Percentiles rank a stretch among this genome's conserved stretches.
Conservation (phyloP, 768 basidiomycete genomes). For the Hygrophorus russula region DNA sequence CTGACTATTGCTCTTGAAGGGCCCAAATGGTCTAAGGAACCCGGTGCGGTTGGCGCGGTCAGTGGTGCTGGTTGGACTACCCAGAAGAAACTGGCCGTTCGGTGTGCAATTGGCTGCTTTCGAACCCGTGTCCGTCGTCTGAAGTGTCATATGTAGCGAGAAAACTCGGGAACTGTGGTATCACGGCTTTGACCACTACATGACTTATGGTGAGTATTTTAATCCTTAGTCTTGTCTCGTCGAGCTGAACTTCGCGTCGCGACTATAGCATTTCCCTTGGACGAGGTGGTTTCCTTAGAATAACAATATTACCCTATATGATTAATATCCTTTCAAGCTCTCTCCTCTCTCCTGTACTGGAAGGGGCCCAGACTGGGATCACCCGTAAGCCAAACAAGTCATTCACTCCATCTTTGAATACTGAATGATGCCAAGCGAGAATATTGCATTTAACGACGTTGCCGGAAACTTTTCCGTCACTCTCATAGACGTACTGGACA, state of each 20-base stretch:
- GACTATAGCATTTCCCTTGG: conserved; percentile 64
- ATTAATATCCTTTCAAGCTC: conserved; percentile 35
- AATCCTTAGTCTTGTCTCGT: conserved; percentile 3
- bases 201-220: conserved; percentile 54
- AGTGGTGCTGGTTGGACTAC: conserved; percentile 38
- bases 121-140: background rate
- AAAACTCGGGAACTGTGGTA: conserved; percentile 73
- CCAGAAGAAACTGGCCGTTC: conserved; percentile 42
- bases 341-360: conserved; percentile 81
- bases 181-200: conserved; percentile 85
- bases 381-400: conserved; percentile 45
- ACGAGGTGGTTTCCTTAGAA: conserved; percentile 46
- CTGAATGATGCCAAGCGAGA: conserved; percentile 30
- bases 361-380: conserved; percentile 77
- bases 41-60: conserved; percentile 21
- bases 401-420: conserved; percentile 4
- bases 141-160: conserved; percentile 32
- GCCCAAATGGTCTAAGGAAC: conserved; percentile 19
- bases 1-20: conserved; percentile 27
- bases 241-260: conserved; percentile 4
- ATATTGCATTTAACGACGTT: conserved; percentile 83
- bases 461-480: conserved; percentile 89
- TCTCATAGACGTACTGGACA: conserved; percentile 74
- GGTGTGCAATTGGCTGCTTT: conserved; percentile 25
- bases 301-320: background rate